These are phyloP conservation scores for Mycena galericulata DNA, from an alignment of 768 basidiomycete species.

Conservation along the genomic window DNA sequence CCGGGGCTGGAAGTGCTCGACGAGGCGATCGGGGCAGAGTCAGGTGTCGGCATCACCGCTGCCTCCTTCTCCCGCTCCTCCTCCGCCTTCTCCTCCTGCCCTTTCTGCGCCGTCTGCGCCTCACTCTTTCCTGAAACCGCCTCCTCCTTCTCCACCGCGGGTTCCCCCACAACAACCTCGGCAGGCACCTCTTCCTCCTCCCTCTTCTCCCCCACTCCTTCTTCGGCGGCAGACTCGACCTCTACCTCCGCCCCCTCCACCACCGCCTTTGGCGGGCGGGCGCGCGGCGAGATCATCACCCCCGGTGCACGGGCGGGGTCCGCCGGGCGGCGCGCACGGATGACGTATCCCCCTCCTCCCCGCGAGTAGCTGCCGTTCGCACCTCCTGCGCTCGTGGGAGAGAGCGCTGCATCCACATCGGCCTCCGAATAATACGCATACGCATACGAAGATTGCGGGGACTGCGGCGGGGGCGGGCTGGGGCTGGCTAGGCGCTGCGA, in stretches of 20 bases:
- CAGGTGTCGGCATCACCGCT: too few species aligned
- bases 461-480: too few species aligned
- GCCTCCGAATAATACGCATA: not conserved
- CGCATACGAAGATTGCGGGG: too few species aligned
- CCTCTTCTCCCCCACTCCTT: not conserved
- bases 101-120: too few species aligned
- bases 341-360: constrained; percentile 58
- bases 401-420: too few species aligned
- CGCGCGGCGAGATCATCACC: constrained; percentile 76
- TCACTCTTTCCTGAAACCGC: too few species aligned
- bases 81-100: not conserved
- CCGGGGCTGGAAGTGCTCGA: too few species aligned
- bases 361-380: not conserved
- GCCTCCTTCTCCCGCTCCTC: not conserved
- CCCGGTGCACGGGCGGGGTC: constrained; percentile 75
- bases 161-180: not conserved
- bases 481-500: too few species aligned
- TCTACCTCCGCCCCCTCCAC: not conserved
- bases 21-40: too few species aligned
- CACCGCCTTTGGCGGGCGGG: constrained; percentile 62
- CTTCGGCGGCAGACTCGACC: too few species aligned
- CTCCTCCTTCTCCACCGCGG: too few species aligned
- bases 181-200: not conserved
- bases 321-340: constrained; percentile 80
- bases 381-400: not conserved